Percentiles rank a stretch among this genome's conserved stretches.
Evolutionary conservation across 2,329 filamentous ascomycete species (phyloP).

Genomic region (Penicillium glabrum): DNA sequence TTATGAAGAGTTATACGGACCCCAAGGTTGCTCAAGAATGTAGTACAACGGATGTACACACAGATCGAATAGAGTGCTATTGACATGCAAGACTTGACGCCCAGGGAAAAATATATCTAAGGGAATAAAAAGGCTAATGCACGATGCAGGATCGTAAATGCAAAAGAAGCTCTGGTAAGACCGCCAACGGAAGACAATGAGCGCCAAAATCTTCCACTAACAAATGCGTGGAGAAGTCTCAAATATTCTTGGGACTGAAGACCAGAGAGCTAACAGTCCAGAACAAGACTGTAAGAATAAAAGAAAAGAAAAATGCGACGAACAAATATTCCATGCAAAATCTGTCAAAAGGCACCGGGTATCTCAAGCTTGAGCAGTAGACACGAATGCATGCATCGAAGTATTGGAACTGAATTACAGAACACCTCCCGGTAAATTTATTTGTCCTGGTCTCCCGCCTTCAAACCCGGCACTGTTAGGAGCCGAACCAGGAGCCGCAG

Average conservation of each 20-base stretch:
- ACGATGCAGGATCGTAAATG: constrained; percentile 3
- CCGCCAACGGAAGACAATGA: neutral
- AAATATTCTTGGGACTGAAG: neutral
- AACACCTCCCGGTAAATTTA: constrained; percentile 17
- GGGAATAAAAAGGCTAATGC: constrained; percentile 10
- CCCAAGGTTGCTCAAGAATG: neutral
- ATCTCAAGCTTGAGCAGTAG: constrained; percentile 23
- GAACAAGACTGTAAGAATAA: neutral
- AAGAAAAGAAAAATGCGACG: constrained; percentile 6
- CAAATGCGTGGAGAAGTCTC: neutral
- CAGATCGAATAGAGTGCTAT: neutral
- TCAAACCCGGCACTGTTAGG: constrained; percentile 35
- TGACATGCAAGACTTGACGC: neutral
- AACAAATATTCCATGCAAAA: constrained; percentile 6
- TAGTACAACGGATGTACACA: neutral
- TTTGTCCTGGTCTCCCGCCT: constrained; percentile 11
- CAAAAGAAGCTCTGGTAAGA: neutral
- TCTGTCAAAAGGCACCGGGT: constrained; percentile 12
- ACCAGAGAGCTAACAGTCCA: neutral
- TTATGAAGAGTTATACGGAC: neutral
- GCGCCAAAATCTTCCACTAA: neutral
- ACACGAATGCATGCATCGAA: constrained; percentile 11
- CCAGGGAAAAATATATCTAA: neutral
- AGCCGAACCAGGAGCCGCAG: constrained; percentile 20
- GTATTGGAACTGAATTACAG: constrained; percentile 1